phyloP scores from a whole-genome alignment of 169 alveolate genomes.

The Plasmodium vinckei region DNA sequence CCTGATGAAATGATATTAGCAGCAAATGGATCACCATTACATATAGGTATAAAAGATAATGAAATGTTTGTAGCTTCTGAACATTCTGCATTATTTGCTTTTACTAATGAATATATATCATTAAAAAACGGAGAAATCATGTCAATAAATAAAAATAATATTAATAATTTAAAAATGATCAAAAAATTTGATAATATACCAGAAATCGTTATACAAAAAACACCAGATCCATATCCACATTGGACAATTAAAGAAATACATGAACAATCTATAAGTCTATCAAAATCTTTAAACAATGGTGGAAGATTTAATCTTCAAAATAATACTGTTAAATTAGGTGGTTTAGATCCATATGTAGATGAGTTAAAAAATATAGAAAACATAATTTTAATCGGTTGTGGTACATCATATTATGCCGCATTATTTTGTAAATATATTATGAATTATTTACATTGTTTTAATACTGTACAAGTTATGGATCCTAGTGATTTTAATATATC shows the following conservation, averaged over 20 bases:
- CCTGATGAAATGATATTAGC: constrained; percentile 93
- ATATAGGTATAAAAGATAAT: constrained; percentile 90
- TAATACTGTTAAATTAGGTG: constrained; percentile 73
- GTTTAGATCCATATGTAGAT: constrained; percentile 62
- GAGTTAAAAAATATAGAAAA: constrained; percentile 85
- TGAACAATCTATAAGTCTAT: constrained; percentile 88
- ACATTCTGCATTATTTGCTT: constrained; percentile 93
- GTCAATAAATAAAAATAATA: constrained; percentile 85
- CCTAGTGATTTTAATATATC: constrained; percentile 91
- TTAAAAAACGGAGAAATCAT: constrained; percentile 93
- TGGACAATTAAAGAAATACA: constrained; percentile 93
- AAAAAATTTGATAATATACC: constrained; percentile 61
- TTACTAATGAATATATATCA: constrained; percentile 92
- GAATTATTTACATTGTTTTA: constrained; percentile 88
- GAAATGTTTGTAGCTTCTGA: constrained; percentile 94
- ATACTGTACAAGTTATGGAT: constrained; percentile 91
- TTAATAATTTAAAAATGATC: constrained; percentile 80
- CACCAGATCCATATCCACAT: constrained; percentile 91
- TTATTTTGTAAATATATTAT: constrained; percentile 90
- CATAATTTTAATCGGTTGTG: constrained; percentile 94
- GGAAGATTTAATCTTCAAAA: constrained; percentile 47
- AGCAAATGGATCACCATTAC: constrained; percentile 94
- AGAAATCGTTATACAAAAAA: constrained; percentile 81
- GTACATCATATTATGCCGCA: constrained; percentile 94
- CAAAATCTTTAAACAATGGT: constrained; percentile 68